Conservation (phyloP, 176 grass and related monocot species). For the Oryza australiensis region DNA sequence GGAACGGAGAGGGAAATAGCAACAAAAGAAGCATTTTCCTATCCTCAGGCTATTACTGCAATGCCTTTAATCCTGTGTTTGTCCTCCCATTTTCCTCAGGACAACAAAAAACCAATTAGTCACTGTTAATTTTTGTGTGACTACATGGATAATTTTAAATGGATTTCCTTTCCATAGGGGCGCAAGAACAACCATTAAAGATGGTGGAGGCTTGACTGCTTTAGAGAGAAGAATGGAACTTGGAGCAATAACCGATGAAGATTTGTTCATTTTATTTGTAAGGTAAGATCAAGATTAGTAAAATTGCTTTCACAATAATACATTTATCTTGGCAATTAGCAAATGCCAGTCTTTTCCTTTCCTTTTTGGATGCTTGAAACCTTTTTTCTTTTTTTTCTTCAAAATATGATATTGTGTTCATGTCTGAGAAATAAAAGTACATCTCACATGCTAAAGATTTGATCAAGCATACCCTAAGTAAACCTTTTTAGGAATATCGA, state of each 20-base stretch:
- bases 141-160: slow-evolving; percentile 14
- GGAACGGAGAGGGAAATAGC: too few relatives aligned
- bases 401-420: not conserved
- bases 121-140: not conserved
- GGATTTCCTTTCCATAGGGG: slow-evolving; percentile 49
- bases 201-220: slow-evolving; percentile 81
- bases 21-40: too few relatives aligned
- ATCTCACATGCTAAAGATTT: slow-evolving; percentile 2
- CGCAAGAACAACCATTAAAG: slow-evolving; percentile 78
- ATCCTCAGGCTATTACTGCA: not conserved
- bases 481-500: not conserved
- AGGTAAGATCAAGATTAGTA: slow-evolving; percentile 26
- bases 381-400: not conserved
- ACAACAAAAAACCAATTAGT: not conserved
- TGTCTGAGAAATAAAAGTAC: not conserved
- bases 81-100: not conserved
- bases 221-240: slow-evolving; percentile 98
- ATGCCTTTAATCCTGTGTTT: not conserved
- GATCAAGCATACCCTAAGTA: not conserved
- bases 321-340: not conserved
- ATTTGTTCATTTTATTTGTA: slow-evolving; percentile 92
- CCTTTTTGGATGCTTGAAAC: not conserved
- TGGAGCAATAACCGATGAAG: slow-evolving; percentile 95
- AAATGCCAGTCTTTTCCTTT: not conserved
- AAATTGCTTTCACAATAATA: not conserved